Conservation (phyloP, 2,329 filamentous ascomycete species). For the Trichoderma afroharzianum region DNA sequence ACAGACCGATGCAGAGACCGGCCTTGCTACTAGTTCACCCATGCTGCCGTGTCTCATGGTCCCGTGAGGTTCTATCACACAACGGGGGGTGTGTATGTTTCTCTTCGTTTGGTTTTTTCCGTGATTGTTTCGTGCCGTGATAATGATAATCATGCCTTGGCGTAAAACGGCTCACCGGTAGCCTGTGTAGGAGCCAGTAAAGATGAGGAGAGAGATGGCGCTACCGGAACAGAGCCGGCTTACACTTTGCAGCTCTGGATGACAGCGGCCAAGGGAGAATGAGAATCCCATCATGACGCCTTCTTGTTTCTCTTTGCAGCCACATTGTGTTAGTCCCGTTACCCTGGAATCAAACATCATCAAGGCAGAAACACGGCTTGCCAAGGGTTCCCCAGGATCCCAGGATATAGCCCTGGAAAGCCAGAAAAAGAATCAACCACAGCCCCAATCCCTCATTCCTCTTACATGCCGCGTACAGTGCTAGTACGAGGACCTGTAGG, state of each 20-base stretch:
- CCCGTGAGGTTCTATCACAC: constrained; percentile 8
- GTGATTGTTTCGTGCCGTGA: not conserved
- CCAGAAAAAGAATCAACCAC: not conserved
- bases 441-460: not conserved
- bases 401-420: not conserved
- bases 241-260: not conserved
- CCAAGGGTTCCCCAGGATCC: not conserved
- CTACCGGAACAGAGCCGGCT: constrained; percentile 9
- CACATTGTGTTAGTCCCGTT: not conserved
- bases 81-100: not conserved
- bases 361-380: not conserved
- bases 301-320: not conserved
- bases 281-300: not conserved
- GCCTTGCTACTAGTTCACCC: not conserved
- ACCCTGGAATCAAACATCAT: not conserved
- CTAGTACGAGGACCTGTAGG: not conserved
- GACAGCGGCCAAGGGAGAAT: not conserved
- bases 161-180: not conserved
- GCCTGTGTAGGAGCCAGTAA: not conserved
- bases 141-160: not conserved
- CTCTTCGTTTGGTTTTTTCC: not conserved
- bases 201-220: not conserved
- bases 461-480: not conserved
- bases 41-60: constrained; percentile 13
- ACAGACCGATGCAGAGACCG: not conserved